Conservation (phyloP, 768 basidiomycete genomes). For the Lyophyllum semitale region DNA sequence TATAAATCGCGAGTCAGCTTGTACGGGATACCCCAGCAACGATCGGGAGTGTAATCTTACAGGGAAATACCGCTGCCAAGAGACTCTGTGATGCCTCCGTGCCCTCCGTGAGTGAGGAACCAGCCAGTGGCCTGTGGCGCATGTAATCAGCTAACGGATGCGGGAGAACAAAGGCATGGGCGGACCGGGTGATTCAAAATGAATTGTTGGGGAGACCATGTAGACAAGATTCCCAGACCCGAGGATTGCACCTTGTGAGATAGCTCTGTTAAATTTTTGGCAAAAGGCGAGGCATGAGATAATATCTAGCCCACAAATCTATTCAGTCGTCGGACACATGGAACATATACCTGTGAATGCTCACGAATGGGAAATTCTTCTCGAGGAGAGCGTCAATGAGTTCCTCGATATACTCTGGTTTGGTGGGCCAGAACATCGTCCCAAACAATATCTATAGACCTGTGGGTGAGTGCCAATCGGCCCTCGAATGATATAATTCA, state of each 20-base stretch:
- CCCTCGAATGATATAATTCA: neutral
- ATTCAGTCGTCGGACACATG: no score
- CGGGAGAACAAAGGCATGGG: neutral
- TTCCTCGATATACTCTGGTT: conserved; percentile 6
- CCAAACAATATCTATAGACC: conserved; percentile 12
- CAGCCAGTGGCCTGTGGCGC: conserved; percentile 22
- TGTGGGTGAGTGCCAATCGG: neutral
- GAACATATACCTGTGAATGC: neutral
- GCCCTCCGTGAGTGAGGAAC: conserved; percentile 24
- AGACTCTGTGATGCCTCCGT: conserved; percentile 23
- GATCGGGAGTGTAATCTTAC: conserved; percentile 7
- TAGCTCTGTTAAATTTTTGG: conserved; percentile 7
- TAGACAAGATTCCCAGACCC: conserved; percentile 14
- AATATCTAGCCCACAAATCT: conserved; percentile 11
- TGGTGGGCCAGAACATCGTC: conserved; percentile 17
- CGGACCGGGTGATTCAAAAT: conserved; percentile 22
- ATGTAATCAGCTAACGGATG: no score
- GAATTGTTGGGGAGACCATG: conserved; percentile 23
- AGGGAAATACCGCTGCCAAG: conserved; percentile 21
- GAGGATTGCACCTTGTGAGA: conserved; percentile 13
- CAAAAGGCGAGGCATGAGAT: conserved; percentile 18
- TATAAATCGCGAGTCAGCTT: neutral
- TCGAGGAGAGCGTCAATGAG: conserved; percentile 17
- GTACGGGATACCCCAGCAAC: neutral
- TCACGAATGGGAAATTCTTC: conserved; percentile 17